These are phyloP conservation scores for Aspergillus aculeatinus DNA, from an alignment of 2,329 filamentous ascomycete genomes.

Conservation along the genomic window DNA sequence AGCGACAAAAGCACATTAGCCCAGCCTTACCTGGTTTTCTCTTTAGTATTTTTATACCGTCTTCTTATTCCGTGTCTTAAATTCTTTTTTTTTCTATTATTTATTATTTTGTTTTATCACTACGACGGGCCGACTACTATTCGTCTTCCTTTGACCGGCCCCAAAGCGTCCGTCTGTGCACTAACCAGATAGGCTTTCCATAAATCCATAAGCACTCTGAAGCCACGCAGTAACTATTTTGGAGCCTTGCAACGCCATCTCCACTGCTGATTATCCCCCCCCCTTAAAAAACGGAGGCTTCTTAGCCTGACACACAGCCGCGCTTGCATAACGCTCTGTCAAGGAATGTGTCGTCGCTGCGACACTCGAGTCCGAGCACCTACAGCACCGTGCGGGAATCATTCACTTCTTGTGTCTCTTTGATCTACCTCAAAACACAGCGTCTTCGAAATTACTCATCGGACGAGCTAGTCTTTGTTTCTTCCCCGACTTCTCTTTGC, in stretches of 20 bases:
- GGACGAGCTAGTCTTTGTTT: constrained; percentile 2
- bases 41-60: neutral
- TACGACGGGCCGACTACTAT: neutral
- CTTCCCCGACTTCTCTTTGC: neutral
- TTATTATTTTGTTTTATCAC: neutral
- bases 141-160: neutral
- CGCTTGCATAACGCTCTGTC: constrained; percentile 29
- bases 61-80: neutral
- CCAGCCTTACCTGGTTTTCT: neutral
- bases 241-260: constrained; percentile 22
- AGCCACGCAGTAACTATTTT: constrained; percentile 20
- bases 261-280: constrained; percentile 20
- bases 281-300: constrained; percentile 24
- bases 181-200: constrained; percentile 17
- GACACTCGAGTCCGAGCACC: constrained; percentile 21
- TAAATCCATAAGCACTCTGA: constrained; percentile 14
- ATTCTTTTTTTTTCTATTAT: neutral
- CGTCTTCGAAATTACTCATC: constrained; percentile 7
- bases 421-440: constrained; percentile 7
- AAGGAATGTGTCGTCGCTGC: constrained; percentile 26
- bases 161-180: constrained; percentile 9
- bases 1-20: neutral
- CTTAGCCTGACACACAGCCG: constrained; percentile 30
- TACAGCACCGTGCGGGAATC: constrained; percentile 21
- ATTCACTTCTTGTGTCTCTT: constrained; percentile 13